Percentiles rank a stretch among this genome's conserved stretches.
These are phyloP conservation scores for Neoascochyta sp. DNA, from an alignment of 2,329 filamentous ascomycete genomes.

Conservation along the genomic window DNA sequence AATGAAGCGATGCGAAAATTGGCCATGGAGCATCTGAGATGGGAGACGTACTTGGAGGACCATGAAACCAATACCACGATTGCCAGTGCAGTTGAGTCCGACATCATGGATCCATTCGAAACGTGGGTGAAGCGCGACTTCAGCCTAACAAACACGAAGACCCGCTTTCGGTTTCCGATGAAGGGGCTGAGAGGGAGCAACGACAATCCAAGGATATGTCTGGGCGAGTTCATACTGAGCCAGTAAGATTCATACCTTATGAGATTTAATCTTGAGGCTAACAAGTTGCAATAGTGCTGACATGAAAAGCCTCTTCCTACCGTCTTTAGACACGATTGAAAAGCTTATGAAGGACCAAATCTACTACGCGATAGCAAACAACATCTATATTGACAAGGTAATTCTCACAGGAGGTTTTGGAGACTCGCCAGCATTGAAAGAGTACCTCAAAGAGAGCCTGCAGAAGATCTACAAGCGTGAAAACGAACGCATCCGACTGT, in stretches of 20 bases:
- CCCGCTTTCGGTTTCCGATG: constrained; percentile 2
- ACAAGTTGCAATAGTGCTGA: constrained; percentile 4
- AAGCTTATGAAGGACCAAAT: constrained; percentile 7
- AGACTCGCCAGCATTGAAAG: constrained; percentile 9
- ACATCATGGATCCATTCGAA: constrained; percentile 12
- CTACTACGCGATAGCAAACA: constrained; percentile 1
- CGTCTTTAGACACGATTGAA: constrained; percentile 4
- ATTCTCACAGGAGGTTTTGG: constrained; percentile 13
- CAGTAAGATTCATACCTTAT: constrained; percentile 4
- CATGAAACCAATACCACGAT: not conserved
- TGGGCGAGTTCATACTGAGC: constrained; percentile 3
- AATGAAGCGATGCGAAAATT: constrained; percentile 7
- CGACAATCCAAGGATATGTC: constrained; percentile 1
- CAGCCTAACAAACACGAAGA: constrained; percentile 1
- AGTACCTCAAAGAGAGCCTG: constrained; percentile 5
- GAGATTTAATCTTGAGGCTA: too few species aligned
- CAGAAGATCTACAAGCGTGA: not conserved
- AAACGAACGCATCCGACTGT: constrained; percentile 1
- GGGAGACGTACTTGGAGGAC: constrained; percentile 5
- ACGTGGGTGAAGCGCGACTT: constrained; percentile 6
- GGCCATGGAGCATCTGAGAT: constrained; percentile 1
- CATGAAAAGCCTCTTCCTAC: constrained; percentile 6
- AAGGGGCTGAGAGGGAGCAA: constrained; percentile 2
- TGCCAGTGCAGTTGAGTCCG: constrained; percentile 6
- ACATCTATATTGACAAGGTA: constrained; percentile 5